phyloP scores from a whole-genome alignment of 352 stramenopile species.

The Aphanomyces euteiches region DNA sequence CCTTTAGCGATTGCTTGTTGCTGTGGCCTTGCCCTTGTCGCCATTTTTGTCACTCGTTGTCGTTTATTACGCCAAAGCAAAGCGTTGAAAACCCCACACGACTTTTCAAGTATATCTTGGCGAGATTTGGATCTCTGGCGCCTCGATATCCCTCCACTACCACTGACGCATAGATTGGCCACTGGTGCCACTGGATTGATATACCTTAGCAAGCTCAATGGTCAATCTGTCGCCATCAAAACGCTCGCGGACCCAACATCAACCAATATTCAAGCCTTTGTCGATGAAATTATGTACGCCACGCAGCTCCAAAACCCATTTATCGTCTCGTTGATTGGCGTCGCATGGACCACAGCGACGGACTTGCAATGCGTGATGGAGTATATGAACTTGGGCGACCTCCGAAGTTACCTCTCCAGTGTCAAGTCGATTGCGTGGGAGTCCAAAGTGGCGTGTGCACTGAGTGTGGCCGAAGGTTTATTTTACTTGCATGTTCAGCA shows the following conservation, averaged over 20 bases:
- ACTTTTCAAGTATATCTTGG: neutral
- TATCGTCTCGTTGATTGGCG: constrained; percentile 9
- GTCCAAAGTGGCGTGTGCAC: neutral
- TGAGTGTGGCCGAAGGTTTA: constrained; percentile 8
- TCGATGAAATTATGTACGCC: constrained; percentile 19
- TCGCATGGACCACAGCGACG: constrained; percentile 3
- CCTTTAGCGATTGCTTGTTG: neutral
- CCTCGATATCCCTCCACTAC: neutral
- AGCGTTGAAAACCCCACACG: neutral
- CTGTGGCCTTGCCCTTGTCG: neutral
- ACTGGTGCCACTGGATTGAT: constrained; percentile 6
- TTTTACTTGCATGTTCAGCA: constrained; percentile 18
- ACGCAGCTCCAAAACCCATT: neutral
- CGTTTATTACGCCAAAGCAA: neutral
- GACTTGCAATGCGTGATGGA: constrained; percentile 14
- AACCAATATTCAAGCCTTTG: constrained; percentile 3
- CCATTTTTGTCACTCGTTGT: neutral
- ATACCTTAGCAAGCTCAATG: neutral
- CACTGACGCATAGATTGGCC: neutral
- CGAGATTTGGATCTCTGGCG: neutral
- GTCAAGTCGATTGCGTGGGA: neutral
- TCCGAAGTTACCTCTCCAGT: constrained; percentile 11
- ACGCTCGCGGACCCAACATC: neutral
- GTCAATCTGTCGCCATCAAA: constrained; percentile 12
- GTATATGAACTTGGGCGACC: constrained; percentile 27